Evolutionary conservation across 2,329 filamentous ascomycete species (phyloP), one percentile per base, ranked within the genome.

Genomic region (Fusarium hainanense): DNA sequence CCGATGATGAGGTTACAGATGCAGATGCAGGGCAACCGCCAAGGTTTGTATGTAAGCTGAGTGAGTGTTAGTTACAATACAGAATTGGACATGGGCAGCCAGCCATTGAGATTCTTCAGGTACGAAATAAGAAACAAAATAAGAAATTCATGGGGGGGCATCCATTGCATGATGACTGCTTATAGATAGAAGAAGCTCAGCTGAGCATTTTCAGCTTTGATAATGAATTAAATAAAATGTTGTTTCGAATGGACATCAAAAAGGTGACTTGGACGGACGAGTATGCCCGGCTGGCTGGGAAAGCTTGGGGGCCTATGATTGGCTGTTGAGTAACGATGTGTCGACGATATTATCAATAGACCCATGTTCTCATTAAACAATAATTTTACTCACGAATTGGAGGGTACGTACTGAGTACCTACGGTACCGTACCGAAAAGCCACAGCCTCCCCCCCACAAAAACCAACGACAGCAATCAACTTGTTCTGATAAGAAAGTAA

Each of bases 301-400:
- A 40, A 50, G 13, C 14, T 11, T 9, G 20, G 6, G 13, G 2
- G 16, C 2, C 1, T 18, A 6, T 67, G 51, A 70, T 69, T 69
- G 67, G 67, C 3, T 21, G 6, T 2, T 2, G 16, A 43, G n/a
- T 42, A 48, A 12, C 16, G 23, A 70, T 70, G 40, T 69, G 68
- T 71, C 65, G 37, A 58, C 52, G 62, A 51, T 61, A 59, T 71
- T 71, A 71, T 66, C 63, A 71, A 71, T 54, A 28, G 20, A 42
- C 43, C 49, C 55, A 30, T 57, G 55, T 71, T 71, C 61, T 62
- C 50, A 72, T 71, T 72, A 68, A 72, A 68, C 40, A 70, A 69
- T 52, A 23, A 48, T 71, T 71, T 71, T 69, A 71, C 66, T 70
- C 69, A 71, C 30, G 60, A 71, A 71, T 56, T 55, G 55, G 27